A percentile compares a stretch with the other conserved stretches of the same genome.
These are phyloP conservation scores for Botrytis fragariae DNA, from an alignment of 2,329 filamentous ascomycete species.

Conservation along the genomic window DNA sequence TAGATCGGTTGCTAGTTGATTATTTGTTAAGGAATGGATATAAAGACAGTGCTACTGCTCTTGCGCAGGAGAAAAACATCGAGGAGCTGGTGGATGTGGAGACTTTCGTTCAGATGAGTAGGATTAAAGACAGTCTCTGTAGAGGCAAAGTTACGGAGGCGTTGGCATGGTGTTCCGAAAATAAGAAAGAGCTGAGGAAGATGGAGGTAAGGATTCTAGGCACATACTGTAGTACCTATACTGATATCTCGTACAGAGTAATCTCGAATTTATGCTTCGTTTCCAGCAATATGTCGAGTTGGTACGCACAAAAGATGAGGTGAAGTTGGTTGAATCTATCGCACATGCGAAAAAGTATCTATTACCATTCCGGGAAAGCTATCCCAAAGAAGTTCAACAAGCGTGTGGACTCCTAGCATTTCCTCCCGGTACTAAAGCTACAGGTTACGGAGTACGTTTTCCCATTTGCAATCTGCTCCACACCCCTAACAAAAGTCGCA, in stretches of 20 bases:
- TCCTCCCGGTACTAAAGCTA: conserved; percentile 56
- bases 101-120: conserved; percentile 79
- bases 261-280: conserved; percentile 88
- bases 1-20: conserved; percentile 87
- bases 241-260: conserved; percentile 52
- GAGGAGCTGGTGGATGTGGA: conserved; percentile 82
- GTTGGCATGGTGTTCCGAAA: conserved; percentile 86
- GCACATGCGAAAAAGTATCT: conserved; percentile 81
- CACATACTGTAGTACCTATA: background rate
- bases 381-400: conserved; percentile 65
- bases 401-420: conserved; percentile 82
- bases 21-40: conserved; percentile 86
- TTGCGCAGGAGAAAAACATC: conserved; percentile 75
- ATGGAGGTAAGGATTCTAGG: conserved; percentile 60
- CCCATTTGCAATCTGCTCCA: background rate
- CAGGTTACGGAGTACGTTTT: conserved; percentile 48
- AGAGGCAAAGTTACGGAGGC: conserved; percentile 73
- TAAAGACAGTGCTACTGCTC: conserved; percentile 67
- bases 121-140: conserved; percentile 70
- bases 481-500: conserved; percentile 35
- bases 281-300: conserved; percentile 95
- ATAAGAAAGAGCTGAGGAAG: conserved; percentile 88
- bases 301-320: conserved; percentile 62
- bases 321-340: conserved; percentile 73
- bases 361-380: conserved; percentile 64